Evolutionary conservation across 805 yeast genomes (phyloP).

Genomic region (Starmera amethionina): DNA sequence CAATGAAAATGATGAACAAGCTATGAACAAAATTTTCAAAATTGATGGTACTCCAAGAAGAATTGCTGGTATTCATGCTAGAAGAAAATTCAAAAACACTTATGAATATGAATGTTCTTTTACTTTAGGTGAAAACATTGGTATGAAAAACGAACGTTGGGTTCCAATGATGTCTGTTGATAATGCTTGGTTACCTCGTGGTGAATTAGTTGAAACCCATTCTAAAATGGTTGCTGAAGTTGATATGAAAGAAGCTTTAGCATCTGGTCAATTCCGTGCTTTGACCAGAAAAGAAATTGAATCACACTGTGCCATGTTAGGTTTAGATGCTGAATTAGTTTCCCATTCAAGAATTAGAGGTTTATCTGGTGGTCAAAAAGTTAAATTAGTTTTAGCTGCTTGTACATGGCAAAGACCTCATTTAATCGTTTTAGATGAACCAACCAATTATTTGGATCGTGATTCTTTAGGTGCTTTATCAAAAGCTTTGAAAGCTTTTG

Average conservation of each 20-base stretch:
- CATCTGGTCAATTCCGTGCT: conserved; percentile 99
- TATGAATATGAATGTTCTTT: conserved; percentile 99
- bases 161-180: conserved; percentile 99
- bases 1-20: conserved; percentile 92
- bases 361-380: conserved; percentile 99
- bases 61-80: conserved; percentile 85
- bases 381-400: conserved; percentile 98
- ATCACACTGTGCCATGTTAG: conserved; percentile 97
- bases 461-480: conserved; percentile 99
- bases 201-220: conserved; percentile 95
- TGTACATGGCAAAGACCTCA: conserved; percentile 99
- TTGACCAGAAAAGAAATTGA: conserved; percentile 99
- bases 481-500: conserved; percentile 96
- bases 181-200: conserved; percentile 99
- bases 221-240: conserved; percentile 99
- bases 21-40: conserved; percentile 99
- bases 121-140: conserved; percentile 96
- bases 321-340: conserved; percentile 97
- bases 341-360: conserved; percentile 99
- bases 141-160: conserved; percentile 99
- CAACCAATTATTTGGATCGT: conserved; percentile 98
- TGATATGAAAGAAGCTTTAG: conserved; percentile 99
- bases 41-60: conserved; percentile 98
- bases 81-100: conserved; percentile 99
- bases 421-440: conserved; percentile 98